Conservation (phyloP, 2,329 filamentous ascomycete genomes). For the Tothia fuscella region DNA sequence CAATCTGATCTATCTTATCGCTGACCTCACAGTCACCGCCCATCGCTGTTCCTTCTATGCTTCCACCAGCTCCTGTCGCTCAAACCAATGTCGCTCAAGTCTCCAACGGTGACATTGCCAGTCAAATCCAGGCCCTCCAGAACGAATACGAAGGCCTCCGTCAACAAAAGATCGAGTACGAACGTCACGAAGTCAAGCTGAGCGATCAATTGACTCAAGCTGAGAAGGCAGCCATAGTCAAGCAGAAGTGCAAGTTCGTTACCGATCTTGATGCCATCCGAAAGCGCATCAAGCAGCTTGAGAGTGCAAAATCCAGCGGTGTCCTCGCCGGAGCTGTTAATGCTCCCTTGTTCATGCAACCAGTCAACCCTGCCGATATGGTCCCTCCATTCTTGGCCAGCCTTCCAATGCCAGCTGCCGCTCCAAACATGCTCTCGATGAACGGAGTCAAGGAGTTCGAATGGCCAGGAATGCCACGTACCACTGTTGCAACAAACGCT, state of each 20-base stretch:
- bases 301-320: neutral
- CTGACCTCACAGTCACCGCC: neutral
- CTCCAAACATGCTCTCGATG: neutral
- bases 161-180: conserved; percentile 8
- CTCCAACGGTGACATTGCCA: neutral
- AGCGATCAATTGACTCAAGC: neutral
- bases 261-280: conserved; percentile 9
- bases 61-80: conserved; percentile 1
- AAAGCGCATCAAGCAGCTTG: conserved; percentile 10
- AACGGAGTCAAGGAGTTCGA: neutral
- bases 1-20: neutral
- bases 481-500: neutral
- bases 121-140: conserved; percentile 5
- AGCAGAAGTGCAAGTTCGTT: conserved; percentile 9
- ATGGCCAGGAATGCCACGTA: conserved; percentile 3
- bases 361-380: neutral
- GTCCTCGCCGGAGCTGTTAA: neutral
- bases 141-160: conserved; percentile 7
- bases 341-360: conserved; percentile 1
- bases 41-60: neutral
- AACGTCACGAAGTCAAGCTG: conserved; percentile 10
- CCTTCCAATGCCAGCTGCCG: neutral
- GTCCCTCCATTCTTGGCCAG: neutral
- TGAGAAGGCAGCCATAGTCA: conserved; percentile 4
- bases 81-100: too few relatives aligned